Base-by-base conservation (phyloP, 352 stramenopile species). In the Phytophthora hybrid region DNA sequence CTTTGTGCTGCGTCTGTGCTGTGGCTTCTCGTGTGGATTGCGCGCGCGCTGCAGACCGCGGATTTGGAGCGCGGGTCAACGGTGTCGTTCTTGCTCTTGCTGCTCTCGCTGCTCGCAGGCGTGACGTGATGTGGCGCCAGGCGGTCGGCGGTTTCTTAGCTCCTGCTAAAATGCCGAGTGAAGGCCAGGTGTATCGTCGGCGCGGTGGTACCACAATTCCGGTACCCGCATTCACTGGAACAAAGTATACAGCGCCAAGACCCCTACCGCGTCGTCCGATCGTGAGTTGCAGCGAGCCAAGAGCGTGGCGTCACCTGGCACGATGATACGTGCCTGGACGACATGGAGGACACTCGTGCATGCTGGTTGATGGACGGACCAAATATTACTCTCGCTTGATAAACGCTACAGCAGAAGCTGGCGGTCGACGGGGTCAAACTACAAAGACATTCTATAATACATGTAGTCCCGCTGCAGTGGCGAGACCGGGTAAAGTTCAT, bases 241-340 rank as follows among this genome's bases (percentile, higher is more conserved):
- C 59, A 71, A 74, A 67, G 53, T 79, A 79, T 71, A 9, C 29
- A 62, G 63, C 21, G 46, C 56, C 49, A 71, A 46, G 13, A 46
- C 16, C 73, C 68, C 37, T 74, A 69, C 9, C 21, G 10, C 26
- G 44, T 77, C 63, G 73, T 80, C 63, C 41, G n/a, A 75, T 80
- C 69, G 73, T 51, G 54, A 52, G 69, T 68, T 69, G 70, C 72
- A 76, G 59, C 34, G 34, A 41, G 34, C 9, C 23, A 26, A 26
- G 34, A 41, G 34, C 7, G 72, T 69, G 32, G 5, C 16, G 32
- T 32, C 16, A 54, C 16, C 52, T 11, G 32, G 44, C 51, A 73
- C 60, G 19, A 62, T 53, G 49, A 51, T 54, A 5, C 21, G 11
- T 7, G 37, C 21, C 7, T 56, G 14, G 21, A 62, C 26, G 60